Evolutionary conservation across 805 yeast genomes (phyloP), one percentile per base, ranked within the genome.

Genomic region (Wickerhamomyces hampshirensis): DNA sequence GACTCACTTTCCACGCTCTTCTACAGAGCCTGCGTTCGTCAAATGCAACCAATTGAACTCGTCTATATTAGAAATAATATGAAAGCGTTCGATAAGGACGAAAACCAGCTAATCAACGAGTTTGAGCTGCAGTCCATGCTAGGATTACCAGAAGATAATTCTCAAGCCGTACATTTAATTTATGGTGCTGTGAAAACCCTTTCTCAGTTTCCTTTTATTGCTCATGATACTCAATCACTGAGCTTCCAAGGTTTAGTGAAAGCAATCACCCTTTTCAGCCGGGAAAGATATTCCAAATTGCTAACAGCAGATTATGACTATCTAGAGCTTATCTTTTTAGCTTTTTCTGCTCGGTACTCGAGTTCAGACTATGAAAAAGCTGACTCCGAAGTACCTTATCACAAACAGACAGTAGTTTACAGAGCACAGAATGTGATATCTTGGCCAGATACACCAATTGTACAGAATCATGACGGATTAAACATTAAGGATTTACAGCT

Each of bases 171-270:
- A 1, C 53, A 59, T 6, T 24, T 68, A 3, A 35, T 79, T 0
- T 67, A 66, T 48, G 55, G 61, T 5, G 55, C 72, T 5, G 52
- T 75, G 12, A 54, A 58, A 21, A 63, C 65, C 5, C 36, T 81
- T 19, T 67, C 76, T 1, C 59, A 60, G 18, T 73, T 70, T 46
- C 85, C 85, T 0, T 64, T 75, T 35, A 39, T 75, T 6, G 36
- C 37, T 3, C 37, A 33, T 16, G 5, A 41, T 11, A 11, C n/a
- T 6, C 35, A 39, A 8, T 40, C 42, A 14, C 17, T 74, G 6
- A 56, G 63, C 1, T 59, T 60, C 4, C 58, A 62, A 4, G 70
- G 68, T 4, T 38, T 75, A 29, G 39, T 69, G 11, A 70, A 76
- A 43, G 65, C 69, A 0, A 38, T 75, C 5, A 51, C 68, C 0